Evolutionary conservation across 2,329 filamentous ascomycete genomes (phyloP).

Genomic region (Calycina herbarum): DNA sequence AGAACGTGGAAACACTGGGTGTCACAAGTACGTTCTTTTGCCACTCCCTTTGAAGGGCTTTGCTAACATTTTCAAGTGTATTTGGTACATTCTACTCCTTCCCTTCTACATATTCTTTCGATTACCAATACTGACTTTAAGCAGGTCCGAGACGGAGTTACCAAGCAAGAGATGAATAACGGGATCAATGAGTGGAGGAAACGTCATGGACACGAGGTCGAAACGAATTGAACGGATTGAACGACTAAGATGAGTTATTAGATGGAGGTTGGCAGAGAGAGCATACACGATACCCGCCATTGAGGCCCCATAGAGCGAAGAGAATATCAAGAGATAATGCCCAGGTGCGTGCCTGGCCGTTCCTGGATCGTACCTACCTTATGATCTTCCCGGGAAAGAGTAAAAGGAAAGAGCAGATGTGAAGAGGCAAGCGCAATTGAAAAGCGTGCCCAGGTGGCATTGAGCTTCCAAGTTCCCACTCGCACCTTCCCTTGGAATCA

Average conservation of each 20-base stretch:
- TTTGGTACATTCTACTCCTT: constrained; percentile 54
- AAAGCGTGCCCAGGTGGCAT: too few relatives aligned
- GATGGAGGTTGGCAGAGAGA: background rate
- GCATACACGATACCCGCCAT: background rate
- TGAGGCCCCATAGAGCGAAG: too few relatives aligned
- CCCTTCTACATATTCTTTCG: background rate
- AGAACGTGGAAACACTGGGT: constrained; percentile 75
- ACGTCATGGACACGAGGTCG: constrained; percentile 42
- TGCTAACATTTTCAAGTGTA: constrained; percentile 65
- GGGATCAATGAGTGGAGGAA: constrained; percentile 81
- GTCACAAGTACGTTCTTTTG: constrained; percentile 38
- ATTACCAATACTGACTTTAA: background rate
- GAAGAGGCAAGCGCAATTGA: too few relatives aligned
- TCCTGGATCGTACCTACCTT: too few relatives aligned
- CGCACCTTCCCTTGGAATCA: too few relatives aligned
- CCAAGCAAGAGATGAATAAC: constrained; percentile 72
- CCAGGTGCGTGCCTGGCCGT: too few relatives aligned
- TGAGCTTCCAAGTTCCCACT: too few relatives aligned
- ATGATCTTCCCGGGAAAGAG: too few relatives aligned
- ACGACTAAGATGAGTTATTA: background rate
- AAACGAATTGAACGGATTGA: background rate
- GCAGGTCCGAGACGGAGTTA: constrained; percentile 64
- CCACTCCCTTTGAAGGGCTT: background rate
- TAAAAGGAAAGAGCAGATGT: too few relatives aligned
- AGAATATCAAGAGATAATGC: too few relatives aligned